Evolutionary conservation across 2,329 filamentous ascomycete species (phyloP).

Genomic region (Aspergillus awamori): DNA sequence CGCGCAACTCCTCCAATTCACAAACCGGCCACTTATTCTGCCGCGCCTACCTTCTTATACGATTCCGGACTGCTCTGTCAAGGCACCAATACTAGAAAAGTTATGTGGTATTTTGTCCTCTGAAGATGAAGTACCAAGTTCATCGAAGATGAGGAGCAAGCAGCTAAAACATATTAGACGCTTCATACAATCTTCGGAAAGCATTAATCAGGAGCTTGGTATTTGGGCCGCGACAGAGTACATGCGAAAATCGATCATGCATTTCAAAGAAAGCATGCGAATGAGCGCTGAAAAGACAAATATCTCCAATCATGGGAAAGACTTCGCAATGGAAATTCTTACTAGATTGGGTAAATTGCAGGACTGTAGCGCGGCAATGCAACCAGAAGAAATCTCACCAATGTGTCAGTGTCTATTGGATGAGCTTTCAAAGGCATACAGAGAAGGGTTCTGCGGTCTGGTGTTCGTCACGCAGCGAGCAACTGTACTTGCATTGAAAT

Average conservation of each 20-base stretch:
- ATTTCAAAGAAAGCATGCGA: neutral
- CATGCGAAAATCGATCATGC: neutral
- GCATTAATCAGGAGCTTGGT: neutral
- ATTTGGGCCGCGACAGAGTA: constrained; percentile 1
- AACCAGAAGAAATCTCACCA: constrained; percentile 3
- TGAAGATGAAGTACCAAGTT: neutral
- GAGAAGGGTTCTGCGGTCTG: constrained; percentile 8
- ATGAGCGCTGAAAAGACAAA: neutral
- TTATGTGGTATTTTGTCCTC: neutral
- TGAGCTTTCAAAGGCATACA: constrained; percentile 1
- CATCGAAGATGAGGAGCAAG: neutral
- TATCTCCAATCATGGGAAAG: neutral
- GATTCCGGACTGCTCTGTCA: neutral
- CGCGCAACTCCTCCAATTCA: neutral
- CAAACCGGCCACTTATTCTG: constrained; percentile 3
- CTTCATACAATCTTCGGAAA: neutral
- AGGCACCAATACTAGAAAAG: neutral
- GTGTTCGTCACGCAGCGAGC: constrained; percentile 10
- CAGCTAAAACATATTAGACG: neutral
- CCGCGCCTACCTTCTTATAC: neutral
- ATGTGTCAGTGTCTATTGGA: neutral
- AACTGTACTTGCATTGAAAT: constrained; percentile 3
- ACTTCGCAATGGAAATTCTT: constrained; percentile 1
- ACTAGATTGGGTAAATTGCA: neutral
- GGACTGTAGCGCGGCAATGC: neutral